Conservation (phyloP, 2,329 filamentous ascomycete species). For the Aspergillus japonicus region DNA sequence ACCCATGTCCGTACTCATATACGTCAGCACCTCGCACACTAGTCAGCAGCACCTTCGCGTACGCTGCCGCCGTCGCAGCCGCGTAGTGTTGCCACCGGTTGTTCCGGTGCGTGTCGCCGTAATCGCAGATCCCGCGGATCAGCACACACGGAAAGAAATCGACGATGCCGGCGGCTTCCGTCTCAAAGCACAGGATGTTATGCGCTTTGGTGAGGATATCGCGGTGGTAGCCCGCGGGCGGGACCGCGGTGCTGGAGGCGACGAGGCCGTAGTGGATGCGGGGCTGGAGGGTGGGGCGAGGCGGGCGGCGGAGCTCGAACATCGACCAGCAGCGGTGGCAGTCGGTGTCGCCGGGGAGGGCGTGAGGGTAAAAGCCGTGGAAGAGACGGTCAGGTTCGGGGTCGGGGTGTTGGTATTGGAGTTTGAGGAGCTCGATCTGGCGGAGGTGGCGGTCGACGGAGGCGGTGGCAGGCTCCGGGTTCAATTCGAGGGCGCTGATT, state of each 20-base stretch:
- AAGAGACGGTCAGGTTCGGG: background rate
- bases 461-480: background rate
- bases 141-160: constrained; percentile 6
- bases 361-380: no score
- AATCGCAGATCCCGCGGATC: constrained; percentile 19
- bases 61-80: constrained; percentile 20
- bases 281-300: background rate
- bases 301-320: background rate
- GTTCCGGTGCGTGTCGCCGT: constrained; percentile 21
- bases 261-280: constrained; percentile 14
- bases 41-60: constrained; percentile 12
- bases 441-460: background rate
- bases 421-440: background rate
- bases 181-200: constrained; percentile 1
- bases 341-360: background rate
- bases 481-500: constrained; percentile 3
- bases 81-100: constrained; percentile 21
- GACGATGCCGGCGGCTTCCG: constrained; percentile 4
- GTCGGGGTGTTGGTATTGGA: background rate
- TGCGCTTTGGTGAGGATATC: background rate
- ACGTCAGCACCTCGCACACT: background rate
- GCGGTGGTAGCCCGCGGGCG: background rate
- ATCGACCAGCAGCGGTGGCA: no score
- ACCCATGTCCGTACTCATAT: no score
- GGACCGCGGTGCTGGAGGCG: constrained; percentile 9